Evolutionary conservation across 2,329 filamentous ascomycete genomes (phyloP), one percentile per base, ranked within the genome.

Genomic region (Hymenoscyphus fructigenus): DNA sequence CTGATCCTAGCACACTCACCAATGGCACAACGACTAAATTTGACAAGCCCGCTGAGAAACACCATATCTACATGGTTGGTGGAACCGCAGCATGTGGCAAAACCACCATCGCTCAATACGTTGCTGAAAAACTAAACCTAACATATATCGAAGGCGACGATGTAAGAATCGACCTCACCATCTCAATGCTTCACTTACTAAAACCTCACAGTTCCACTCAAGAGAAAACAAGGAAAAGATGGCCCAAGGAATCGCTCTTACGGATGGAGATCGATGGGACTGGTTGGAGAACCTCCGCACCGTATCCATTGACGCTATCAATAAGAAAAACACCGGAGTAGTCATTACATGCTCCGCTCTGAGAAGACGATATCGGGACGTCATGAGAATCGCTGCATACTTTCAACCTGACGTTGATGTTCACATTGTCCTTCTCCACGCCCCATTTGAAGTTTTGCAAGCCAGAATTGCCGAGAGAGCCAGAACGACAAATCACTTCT

Each of bases 331-430:
- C 20, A 79, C 84, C 34, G 90, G 92, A 59, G 95, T 97, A n/a
- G 91, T 99, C 59, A 85, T 99, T 66, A 97, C 95, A 61, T 99
- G 95, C 84, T 97, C 92, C 14, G 95, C 94, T 1, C 85, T 99
- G 62, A 98, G 98, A 84, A 91, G 91, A 77, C 97, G 96, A 80
- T 99, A 99, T 82, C 89, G 95, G 72, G 95, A 99, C 73, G 91
- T 94, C 68, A 92, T 95, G 76, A 87, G 91, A 36, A 88, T 93
- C 9, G 91, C 91, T 7, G 88, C 88, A 17, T 93, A 93, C 80
- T 90, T 90, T 77, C 83, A 88, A 69, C 85, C 88, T 62, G 84
- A 85, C 62, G 85, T 93, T n/a, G 82, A 85, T 67, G 86, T 98
- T 60, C 94, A 97, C 79, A 98, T 99, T 76, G 88, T 99, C 71